Evolutionary conservation across 352 stramenopile genomes (phyloP), one percentile per base, ranked within the genome.

Genomic region (Globisporangium alternatum): DNA sequence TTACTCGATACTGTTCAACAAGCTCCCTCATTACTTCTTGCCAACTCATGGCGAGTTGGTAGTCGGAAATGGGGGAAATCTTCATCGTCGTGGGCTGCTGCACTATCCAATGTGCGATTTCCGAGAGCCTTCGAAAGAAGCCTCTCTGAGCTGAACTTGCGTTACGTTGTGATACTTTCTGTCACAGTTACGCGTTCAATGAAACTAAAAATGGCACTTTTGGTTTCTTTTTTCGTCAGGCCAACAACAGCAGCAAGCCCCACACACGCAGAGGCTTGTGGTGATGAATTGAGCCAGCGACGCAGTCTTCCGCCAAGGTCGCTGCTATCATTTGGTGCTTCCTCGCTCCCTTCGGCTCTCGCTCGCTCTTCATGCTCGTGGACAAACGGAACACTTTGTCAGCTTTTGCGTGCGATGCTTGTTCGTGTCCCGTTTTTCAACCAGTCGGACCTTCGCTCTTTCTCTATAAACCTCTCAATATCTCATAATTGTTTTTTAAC

Each of bases 331-430:
- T 56, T 56, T 55, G 48, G 48, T 22, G 30, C 49, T 56, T 39
- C 25, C 17, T n/a, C 39, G 49, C 8, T 56, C 49, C 49, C 6
- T 13, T 2, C 3, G 28, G 51, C 51, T 56, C 51, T 56, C 30
- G 13, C 41, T 47, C 41, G 17, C 41, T n/a, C 41, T 47, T 47
- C 35, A 15, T 41, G 35, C 33, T 55, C 4, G 7, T 10, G 9
- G 30, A 13, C 31, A 41, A 56, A 56, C n/a, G 49, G 39, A 19
- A n/a, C n/a, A n/a, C 39, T 4, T 22, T 56, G 51, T 41, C 51
- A 43, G 21, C 51, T 33, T 56, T 56, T 43, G 51, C 17, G 51
- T 56, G 51, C 51, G 51, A 56, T 56, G 51, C 51, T 15, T 22
- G 8, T 33, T 35, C 28, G 33, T 30, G 51, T 41, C 51, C 49